These are phyloP conservation scores for Mortierella sp. DNA, from an alignment of 371 early-diverging fungal species.

Conservation along the genomic window DNA sequence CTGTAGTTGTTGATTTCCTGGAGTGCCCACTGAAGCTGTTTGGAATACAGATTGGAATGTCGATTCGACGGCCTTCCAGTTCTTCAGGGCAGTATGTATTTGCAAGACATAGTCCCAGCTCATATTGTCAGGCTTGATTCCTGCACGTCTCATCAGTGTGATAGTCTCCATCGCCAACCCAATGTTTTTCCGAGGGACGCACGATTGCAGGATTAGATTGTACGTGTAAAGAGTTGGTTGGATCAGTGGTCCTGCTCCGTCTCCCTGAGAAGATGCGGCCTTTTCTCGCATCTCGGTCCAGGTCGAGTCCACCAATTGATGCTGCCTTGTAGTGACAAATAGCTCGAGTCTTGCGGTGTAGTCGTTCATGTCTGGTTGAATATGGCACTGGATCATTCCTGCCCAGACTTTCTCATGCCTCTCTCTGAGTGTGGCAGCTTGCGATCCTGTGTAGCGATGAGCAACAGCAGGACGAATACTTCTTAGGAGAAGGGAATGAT, in stretches of 20 bases:
- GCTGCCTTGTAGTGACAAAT: constrained; percentile 30
- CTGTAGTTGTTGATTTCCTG: neutral
- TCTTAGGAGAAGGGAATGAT: constrained; percentile 35
- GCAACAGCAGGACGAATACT: constrained; percentile 27
- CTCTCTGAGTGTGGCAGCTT: constrained; percentile 17
- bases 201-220: constrained; percentile 43
- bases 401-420: constrained; percentile 45
- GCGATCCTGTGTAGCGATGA: constrained; percentile 18
- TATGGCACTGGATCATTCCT: constrained; percentile 30
- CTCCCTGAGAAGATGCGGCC: neutral
- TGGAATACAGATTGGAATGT: constrained; percentile 32
- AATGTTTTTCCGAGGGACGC: constrained; percentile 43
- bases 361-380: constrained; percentile 47
- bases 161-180: constrained; percentile 39
- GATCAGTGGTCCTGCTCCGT: constrained; percentile 2
- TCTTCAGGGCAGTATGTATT: constrained; percentile 37
- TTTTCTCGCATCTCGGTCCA: constrained; percentile 40
- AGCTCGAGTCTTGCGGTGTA: constrained; percentile 45
- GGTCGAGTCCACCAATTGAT: constrained; percentile 30
- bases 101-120: constrained; percentile 47
- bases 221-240: constrained; percentile 43
- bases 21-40: constrained; percentile 11
- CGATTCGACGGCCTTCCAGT: constrained; percentile 43
- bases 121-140: constrained; percentile 44
- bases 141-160: constrained; percentile 31